Evolutionary conservation across 257 asterid species (phyloP), one percentile per base, ranked within the genome.

Genomic region (Catharanthus roseus): DNA sequence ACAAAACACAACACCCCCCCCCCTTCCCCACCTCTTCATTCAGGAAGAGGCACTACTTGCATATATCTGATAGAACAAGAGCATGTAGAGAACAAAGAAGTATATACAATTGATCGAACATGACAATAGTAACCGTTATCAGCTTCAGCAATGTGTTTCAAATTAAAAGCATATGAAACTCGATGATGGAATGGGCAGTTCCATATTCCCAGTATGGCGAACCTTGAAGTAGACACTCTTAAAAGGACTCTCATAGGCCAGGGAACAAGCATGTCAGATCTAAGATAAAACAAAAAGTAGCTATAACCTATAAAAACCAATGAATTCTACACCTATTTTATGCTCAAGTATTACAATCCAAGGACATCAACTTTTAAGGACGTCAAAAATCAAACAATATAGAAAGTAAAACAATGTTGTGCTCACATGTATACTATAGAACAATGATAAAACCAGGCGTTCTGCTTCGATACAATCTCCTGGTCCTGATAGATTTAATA

Each of bases 381-480:
- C 10, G 51, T 23, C 15, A 57, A 47, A 56, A 50, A 68, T 50
- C 49, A 63, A 69, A 53, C 65, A 61, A 62, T 11, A 66, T 26
- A n/a, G 9, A 19, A 56, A 44, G 38, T 2, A 67, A n/a, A 44
- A 44, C 6, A 24, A 65, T 2, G 29, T 29, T 24, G 49, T 67
- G 74, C 96, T 91, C 77, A 95, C 99, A 82, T 95, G 83, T 83
- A 95, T 79, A 80, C 96, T 84, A 71, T 95, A 95, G 75, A 95
- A 95, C 82, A 95, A 82, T 16, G 99, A 90, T 66, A 95, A 85
- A 45, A 95, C 97, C 55, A 95, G 84, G 63, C 89, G 92, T 71
- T 95, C 95, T 72, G 99, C 99, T 87, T 95, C 98, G 63, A 95
- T 87, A 72, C 88, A 80, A 73, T 92, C 99, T 72, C 99, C 99